phyloP scores from a whole-genome alignment of 805 yeast species.

The Maudiozyma serrabonitensis region DNA sequence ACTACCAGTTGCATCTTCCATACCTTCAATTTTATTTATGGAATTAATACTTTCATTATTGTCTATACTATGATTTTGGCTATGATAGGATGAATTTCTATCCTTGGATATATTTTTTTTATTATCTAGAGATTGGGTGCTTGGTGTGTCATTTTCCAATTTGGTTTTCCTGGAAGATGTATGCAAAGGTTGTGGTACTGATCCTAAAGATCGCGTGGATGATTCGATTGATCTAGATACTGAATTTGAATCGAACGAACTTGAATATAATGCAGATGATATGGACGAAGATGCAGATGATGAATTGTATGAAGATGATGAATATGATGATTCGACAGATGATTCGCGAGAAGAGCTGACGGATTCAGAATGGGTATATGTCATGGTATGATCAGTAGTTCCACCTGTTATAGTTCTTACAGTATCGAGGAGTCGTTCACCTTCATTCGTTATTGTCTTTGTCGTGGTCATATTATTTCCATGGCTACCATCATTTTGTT shows the following conservation, averaged over 20 bases:
- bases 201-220: not conserved
- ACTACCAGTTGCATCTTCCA: slow-evolving; percentile 9
- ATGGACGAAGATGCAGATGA: not conserved
- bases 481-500: not conserved
- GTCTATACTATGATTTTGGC: not conserved
- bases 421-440: not conserved
- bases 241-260: not conserved
- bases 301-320: not conserved
- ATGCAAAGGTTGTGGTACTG: not conserved
- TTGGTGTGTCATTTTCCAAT: not conserved
- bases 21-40: slow-evolving; percentile 2
- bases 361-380: not conserved
- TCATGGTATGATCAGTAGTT: not conserved
- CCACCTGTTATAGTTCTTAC: not conserved
- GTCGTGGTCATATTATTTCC: not conserved
- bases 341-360: not conserved
- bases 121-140: not conserved
- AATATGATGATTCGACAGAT: not conserved
- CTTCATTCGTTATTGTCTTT: not conserved
- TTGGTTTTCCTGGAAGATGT: not conserved
- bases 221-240: not conserved
- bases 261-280: not conserved
- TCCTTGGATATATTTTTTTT: not conserved
- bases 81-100: not conserved
- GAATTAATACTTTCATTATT: not conserved